Percentiles rank a stretch among this genome's conserved stretches.
phyloP scores from a whole-genome alignment of 805 yeast genomes.

The Candida chilensis region DNA sequence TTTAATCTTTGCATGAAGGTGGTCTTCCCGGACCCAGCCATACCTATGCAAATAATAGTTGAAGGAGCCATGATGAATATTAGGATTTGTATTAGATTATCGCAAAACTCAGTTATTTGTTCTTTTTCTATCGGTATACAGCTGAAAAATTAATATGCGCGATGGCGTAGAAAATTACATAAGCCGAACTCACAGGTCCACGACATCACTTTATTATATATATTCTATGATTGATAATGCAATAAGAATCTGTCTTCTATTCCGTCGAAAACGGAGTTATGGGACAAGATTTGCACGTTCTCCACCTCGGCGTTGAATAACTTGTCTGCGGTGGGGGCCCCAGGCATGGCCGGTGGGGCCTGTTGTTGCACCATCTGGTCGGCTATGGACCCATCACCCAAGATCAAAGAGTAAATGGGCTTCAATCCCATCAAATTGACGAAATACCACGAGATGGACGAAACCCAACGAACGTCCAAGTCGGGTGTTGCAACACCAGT shows the following conservation, averaged over 20 bases:
- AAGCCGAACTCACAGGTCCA: too few species aligned
- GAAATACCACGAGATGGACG: slow-evolving; percentile 93
- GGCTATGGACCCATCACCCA: slow-evolving; percentile 42
- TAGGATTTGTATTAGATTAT: slow-evolving; percentile 3
- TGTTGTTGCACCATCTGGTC: slow-evolving; percentile 34
- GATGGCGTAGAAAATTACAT: too few species aligned
- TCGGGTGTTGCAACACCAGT: slow-evolving; percentile 78
- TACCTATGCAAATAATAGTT: slow-evolving; percentile 37
- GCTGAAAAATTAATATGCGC: too few species aligned
- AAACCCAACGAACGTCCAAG: slow-evolving; percentile 85
- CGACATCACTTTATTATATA: too few species aligned
- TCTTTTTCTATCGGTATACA: too few species aligned
- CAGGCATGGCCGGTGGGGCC: slow-evolving; percentile 35
- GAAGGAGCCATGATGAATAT: slow-evolving; percentile 17
- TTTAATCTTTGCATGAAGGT: slow-evolving; percentile 94
- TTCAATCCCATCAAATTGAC: slow-evolving; percentile 77
- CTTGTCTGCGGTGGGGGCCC: slow-evolving; percentile 54
- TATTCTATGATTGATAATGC: too few species aligned
- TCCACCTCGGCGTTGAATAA: slow-evolving; percentile 66
- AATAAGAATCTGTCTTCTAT: slow-evolving; percentile 52
- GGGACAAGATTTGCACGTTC: slow-evolving; percentile 54
- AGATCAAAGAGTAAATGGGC: slow-evolving; percentile 65
- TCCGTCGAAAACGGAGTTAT: slow-evolving; percentile 40
- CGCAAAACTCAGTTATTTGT: too few species aligned
- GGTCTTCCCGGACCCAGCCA: slow-evolving; percentile 82